These are phyloP conservation scores for Inga oerstediana DNA, from an alignment of 306 rosid species.

Conservation along the genomic window DNA sequence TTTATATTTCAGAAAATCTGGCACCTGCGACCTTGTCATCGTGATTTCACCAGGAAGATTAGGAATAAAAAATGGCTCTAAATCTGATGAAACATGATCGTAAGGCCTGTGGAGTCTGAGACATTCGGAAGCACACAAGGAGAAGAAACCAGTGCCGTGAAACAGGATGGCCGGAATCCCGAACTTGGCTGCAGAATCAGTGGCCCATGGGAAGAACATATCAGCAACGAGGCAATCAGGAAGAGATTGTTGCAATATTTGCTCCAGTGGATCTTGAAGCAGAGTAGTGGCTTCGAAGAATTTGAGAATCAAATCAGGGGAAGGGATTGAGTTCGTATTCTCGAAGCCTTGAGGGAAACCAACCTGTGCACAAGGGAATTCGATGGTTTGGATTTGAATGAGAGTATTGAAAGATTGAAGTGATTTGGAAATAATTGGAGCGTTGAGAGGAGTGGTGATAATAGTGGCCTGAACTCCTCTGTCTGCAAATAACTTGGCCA, in stretches of 20 bases:
- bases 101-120: neutral
- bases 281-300: neutral
- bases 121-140: constrained; percentile 5
- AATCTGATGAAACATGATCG: neutral
- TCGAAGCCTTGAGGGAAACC: neutral
- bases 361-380: neutral
- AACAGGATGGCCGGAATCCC: neutral
- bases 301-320: neutral
- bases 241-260: neutral
- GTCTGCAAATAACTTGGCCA: constrained; percentile 52
- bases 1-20: neutral
- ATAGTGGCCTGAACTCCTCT: constrained; percentile 42
- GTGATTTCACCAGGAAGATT: neutral
- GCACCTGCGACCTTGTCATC: neutral
- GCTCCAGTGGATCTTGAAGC: neutral
- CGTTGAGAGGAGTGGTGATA: constrained; percentile 49
- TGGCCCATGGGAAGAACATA: constrained; percentile 13
- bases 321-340: neutral
- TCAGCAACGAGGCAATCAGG: neutral
- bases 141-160: neutral
- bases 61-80: neutral
- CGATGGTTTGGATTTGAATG: neutral
- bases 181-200: neutral
- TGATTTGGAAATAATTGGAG: constrained; percentile 38
- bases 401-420: neutral